A percentile compares a stretch with the other conserved stretches of the same genome.
phyloP scores from a whole-genome alignment of 2,329 filamentous ascomycete species.

The Colletotrichum aenigma region DNA sequence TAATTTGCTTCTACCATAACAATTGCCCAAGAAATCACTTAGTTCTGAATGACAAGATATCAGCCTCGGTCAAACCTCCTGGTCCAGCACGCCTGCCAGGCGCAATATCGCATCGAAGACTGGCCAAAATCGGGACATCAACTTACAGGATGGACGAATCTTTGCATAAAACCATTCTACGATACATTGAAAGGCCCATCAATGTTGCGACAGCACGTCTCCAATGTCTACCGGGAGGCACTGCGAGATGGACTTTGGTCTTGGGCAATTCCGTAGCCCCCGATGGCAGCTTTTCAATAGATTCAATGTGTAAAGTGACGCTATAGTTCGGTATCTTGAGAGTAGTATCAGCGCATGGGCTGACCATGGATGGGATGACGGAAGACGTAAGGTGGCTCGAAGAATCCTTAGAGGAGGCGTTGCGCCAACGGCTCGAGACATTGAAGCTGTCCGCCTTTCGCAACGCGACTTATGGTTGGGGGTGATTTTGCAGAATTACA shows the following conservation, averaged over 20 bases:
- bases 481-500: background rate
- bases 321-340: background rate
- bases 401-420: background rate
- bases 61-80: background rate
- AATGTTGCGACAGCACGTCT: background rate
- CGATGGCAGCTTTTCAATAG: background rate
- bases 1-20: too few species aligned
- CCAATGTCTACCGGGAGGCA: background rate
- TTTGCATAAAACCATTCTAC: background rate
- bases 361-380: background rate
- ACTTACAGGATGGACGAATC: background rate
- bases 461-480: background rate
- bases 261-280: background rate
- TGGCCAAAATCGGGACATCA: background rate
- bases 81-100: background rate
- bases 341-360: background rate
- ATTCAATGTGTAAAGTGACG: background rate
- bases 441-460: background rate
- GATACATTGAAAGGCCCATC: background rate
- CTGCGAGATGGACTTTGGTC: background rate
- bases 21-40: background rate
- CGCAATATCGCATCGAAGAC: background rate
- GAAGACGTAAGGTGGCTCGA: background rate
- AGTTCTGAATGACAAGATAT: background rate
- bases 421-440: background rate